Base-by-base conservation (phyloP, 176 grass and related monocot species). In the Ananas comosus region DNA sequence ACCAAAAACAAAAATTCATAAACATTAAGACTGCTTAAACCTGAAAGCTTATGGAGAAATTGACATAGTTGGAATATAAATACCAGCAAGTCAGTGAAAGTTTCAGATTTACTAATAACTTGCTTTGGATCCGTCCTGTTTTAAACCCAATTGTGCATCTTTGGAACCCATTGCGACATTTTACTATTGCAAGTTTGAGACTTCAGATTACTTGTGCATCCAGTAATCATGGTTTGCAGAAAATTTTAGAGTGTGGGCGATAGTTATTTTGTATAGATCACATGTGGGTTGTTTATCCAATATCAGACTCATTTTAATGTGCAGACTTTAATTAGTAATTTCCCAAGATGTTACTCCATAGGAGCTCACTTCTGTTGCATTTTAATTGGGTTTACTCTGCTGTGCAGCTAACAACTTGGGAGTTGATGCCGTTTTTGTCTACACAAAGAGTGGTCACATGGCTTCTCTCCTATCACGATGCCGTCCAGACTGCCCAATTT, bases 341-440 rank as follows among this genome's bases (percentile, higher is more conserved):
- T 61, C 9, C 16, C 21, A 18, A 61, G 22, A 18, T 61, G 56
- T 22, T 61, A 14, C 21, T 18, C 56, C 22, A 42, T 61, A 61
- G 3, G 63, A 6, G 16, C 50, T 57, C 12, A 9, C 13, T 2
- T 63, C 27, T 23, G 18, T 17, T 77, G 18, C 27, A 0, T 65
- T 28, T 85, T 59, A 52, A 82, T 42, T 33, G 21, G 1, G 64
- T 47, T 24, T 56, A 51, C 33, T 73, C 64, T 70, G 49, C 51
- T 70, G 75, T 71, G 50, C 84, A 99, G 94, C 94, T 50, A 90
- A 99, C 52, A 90, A 87, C 54, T 79, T 99, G 74, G 89, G 87
- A 77, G 94, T 83, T 13, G 94, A 99, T n/a, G 94, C 94, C 0
- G 83, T 99, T 17, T 88, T 99, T 19, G 94, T 99, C 47, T 99